phyloP scores from a whole-genome alignment of 768 basidiomycete species.

The Podaxis carcinomalis region DNA sequence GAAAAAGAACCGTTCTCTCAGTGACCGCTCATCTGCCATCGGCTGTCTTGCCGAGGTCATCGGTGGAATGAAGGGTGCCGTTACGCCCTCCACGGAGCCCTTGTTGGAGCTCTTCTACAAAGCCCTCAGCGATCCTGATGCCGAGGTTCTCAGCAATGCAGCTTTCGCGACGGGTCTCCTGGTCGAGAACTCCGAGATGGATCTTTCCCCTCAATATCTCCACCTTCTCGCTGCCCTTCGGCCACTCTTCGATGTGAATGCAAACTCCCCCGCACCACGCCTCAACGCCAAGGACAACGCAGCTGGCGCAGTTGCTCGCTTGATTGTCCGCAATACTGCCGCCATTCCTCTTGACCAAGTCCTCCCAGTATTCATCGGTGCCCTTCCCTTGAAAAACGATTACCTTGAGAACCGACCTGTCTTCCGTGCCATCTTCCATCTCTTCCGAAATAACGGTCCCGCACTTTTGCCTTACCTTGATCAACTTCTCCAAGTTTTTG shows the following conservation, averaged over 20 bases:
- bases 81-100: constrained; percentile 80
- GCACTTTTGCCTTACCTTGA: constrained; percentile 75
- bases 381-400: constrained; percentile 87
- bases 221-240: constrained; percentile 74
- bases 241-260: constrained; percentile 69
- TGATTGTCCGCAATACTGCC: constrained; percentile 73
- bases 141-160: constrained; percentile 95
- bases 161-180: constrained; percentile 93
- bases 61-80: constrained; percentile 80
- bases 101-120: constrained; percentile 82
- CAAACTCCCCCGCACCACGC: constrained; percentile 57
- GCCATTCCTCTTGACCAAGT: constrained; percentile 90
- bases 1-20: constrained; percentile 83
- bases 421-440: constrained; percentile 83
- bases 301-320: constrained; percentile 85
- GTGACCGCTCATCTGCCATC: constrained; percentile 90
- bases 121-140: constrained; percentile 77
- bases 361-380: constrained; percentile 75
- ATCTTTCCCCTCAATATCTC: constrained; percentile 79
- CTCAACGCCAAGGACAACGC: constrained; percentile 95
- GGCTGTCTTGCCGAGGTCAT: constrained; percentile 96
- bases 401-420: constrained; percentile 85
- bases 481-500: constrained; percentile 73
- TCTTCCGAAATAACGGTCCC: constrained; percentile 75
- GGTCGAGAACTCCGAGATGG: constrained; percentile 78